Percentiles rank a stretch among this genome's conserved stretches.
Evolutionary conservation across 177 flowering plant species (phyloP).

Genomic region (Telopea speciosissima): DNA sequence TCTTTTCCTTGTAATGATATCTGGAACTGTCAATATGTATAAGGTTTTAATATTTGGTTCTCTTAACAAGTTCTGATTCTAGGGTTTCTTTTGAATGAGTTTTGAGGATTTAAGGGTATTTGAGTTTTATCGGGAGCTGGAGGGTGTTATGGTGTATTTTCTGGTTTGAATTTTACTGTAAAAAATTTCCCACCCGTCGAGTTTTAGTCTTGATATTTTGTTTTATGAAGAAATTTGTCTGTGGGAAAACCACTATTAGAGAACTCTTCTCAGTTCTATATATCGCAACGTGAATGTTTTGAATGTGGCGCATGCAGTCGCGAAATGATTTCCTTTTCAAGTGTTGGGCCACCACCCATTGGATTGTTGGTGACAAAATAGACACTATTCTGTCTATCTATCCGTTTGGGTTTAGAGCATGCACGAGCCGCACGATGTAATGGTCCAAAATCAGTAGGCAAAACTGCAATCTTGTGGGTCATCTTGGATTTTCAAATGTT

Average conservation of each 20-base stretch:
- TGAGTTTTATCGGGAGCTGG: not conserved
- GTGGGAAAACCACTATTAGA: not conserved
- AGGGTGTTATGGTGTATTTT: too few species aligned
- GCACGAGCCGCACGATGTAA: too few species aligned
- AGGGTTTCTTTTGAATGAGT: constrained; percentile 3
- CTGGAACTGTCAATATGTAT: not conserved
- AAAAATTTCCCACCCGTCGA: too few species aligned
- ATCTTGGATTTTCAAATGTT: not conserved
- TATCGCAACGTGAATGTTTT: not conserved
- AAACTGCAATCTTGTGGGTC: not conserved
- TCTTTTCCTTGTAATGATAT: not conserved
- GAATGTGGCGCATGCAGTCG: not conserved
- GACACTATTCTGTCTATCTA: not conserved
- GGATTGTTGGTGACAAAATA: not conserved
- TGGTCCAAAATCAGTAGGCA: too few species aligned
- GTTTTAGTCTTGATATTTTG: too few species aligned
- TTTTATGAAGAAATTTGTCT: too few species aligned
- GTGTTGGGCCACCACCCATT: not conserved
- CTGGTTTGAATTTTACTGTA: not conserved
- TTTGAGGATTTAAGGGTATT: constrained; percentile 8
- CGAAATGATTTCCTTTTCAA: not conserved
- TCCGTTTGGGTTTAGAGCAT: not conserved
- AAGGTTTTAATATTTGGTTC: constrained; percentile 3
- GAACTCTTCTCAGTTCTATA: not conserved
- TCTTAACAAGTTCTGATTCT: not conserved